These are phyloP conservation scores for Aspergillus indologenus DNA, from an alignment of 495 filamentous ascomycete species.

Conservation along the genomic window DNA sequence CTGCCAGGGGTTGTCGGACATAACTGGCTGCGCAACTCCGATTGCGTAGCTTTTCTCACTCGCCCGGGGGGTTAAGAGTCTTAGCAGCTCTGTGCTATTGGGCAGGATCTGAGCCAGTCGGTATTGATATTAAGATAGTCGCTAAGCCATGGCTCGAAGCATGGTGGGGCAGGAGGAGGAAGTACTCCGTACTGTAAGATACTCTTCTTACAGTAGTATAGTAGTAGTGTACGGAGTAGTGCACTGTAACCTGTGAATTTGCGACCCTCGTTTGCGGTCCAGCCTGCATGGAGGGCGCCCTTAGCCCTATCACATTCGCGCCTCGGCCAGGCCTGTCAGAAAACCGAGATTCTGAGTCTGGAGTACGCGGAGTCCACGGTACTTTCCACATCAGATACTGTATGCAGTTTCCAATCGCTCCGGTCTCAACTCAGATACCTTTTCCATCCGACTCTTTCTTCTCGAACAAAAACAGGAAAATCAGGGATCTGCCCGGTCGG, in stretches of 20 bases:
- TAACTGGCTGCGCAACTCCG: background rate
- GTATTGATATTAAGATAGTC: background rate
- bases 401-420: background rate
- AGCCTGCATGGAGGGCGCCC: too few species aligned
- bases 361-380: too few species aligned
- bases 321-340: background rate
- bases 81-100: background rate
- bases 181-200: too few species aligned
- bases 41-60: background rate
- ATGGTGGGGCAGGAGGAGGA: too few species aligned
- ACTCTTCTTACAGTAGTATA: too few species aligned
- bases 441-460: slow-evolving; percentile 3
- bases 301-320: background rate
- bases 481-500: background rate
- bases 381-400: background rate
- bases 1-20: slow-evolving; percentile 5
- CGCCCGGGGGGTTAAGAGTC: background rate
- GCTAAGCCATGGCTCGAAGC: background rate
- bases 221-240: too few species aligned
- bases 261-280: background rate
- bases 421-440: background rate
- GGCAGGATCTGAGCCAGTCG: background rate
- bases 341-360: background rate
- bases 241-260: too few species aligned
- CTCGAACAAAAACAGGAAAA: background rate